phyloP scores from a whole-genome alignment of 2,329 filamentous ascomycete species.

The Pestalotiopsis sp. region DNA sequence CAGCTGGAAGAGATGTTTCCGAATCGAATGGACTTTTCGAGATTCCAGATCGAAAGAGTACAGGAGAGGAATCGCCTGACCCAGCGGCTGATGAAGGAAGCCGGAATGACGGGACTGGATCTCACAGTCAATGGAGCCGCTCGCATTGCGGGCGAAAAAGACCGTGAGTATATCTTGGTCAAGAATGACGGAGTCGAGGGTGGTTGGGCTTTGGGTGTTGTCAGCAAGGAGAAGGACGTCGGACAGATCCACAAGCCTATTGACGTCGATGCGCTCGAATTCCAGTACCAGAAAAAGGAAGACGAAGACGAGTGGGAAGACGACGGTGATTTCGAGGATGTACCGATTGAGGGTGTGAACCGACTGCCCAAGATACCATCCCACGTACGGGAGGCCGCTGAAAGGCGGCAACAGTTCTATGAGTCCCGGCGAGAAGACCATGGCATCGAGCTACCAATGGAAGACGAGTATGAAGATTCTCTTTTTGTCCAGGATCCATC shows the following conservation, averaged over 20 bases:
- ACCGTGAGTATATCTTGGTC: constrained; percentile 92
- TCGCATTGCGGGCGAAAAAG: constrained; percentile 81
- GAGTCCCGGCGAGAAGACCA: constrained; percentile 13
- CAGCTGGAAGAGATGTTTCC: constrained; percentile 97
- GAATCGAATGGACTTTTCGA: constrained; percentile 94
- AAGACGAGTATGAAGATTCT: constrained; percentile 52
- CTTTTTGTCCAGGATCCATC: constrained; percentile 52
- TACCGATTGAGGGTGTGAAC: constrained; percentile 89
- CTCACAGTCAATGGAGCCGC: constrained; percentile 66
- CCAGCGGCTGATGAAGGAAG: constrained; percentile 90
- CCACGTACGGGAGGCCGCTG: constrained; percentile 25
- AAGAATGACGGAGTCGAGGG: constrained; percentile 95
- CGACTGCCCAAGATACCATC: constrained; percentile 68
- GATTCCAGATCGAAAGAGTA: constrained; percentile 94
- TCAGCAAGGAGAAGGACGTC: constrained; percentile 80
- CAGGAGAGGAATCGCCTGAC: constrained; percentile 92
- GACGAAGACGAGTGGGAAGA: constrained; percentile 63
- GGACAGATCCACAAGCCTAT: constrained; percentile 87
- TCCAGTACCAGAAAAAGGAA: constrained; percentile 58
- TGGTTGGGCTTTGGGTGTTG: constrained; percentile 93
- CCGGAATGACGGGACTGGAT: constrained; percentile 82
- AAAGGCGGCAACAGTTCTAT: constrained; percentile 31
- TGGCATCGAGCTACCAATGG: constrained; percentile 17
- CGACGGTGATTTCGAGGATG: constrained; percentile 86
- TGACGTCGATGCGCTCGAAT: constrained; percentile 74